Percentiles rank a stretch among this genome's conserved stretches.
Evolutionary conservation across 257 asterid genomes (phyloP).

Genomic region (Ballota nigra): DNA sequence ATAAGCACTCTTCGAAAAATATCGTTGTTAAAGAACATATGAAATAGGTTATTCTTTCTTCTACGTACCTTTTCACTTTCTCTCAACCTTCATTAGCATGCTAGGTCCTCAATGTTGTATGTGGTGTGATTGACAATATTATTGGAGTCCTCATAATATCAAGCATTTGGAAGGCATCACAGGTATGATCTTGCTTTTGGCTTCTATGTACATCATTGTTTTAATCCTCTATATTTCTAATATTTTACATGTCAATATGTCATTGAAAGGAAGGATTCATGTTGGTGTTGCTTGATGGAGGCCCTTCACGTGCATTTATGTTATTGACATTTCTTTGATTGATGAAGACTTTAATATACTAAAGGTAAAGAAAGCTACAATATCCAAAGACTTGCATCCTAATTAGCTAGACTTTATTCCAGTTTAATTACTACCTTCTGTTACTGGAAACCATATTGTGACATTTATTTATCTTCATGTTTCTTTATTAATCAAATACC

Average conservation of each 20-base stretch:
- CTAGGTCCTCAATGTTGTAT: slow-evolving; percentile 77
- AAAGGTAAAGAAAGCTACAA: slow-evolving; percentile 47
- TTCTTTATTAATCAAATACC: too few species aligned
- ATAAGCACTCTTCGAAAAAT: not conserved
- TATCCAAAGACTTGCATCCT: slow-evolving; percentile 1
- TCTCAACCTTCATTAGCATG: slow-evolving; percentile 25
- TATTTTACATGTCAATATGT: slow-evolving; percentile 24
- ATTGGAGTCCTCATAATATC: slow-evolving; percentile 81
- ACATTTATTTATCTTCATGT: slow-evolving; percentile 14
- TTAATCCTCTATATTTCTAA: slow-evolving; percentile 21
- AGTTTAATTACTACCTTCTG: not conserved
- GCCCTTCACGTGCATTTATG: slow-evolving; percentile 85
- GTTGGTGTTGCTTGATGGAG: slow-evolving; percentile 96
- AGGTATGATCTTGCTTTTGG: slow-evolving; percentile 47
- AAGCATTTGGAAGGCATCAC: slow-evolving; percentile 78
- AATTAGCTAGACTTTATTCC: not conserved
- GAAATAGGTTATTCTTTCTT: too few species aligned
- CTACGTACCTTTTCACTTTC: slow-evolving; percentile 2
- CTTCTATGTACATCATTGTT: slow-evolving; percentile 14
- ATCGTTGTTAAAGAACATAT: too few species aligned
- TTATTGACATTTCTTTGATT: slow-evolving; percentile 65
- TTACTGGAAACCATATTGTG: slow-evolving; percentile 9
- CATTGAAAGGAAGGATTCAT: slow-evolving; percentile 79
- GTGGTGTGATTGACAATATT: slow-evolving; percentile 67
- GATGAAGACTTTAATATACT: slow-evolving; percentile 84